phyloP scores from a whole-genome alignment of 257 asterid species.

The Linderniella brevidens region DNA sequence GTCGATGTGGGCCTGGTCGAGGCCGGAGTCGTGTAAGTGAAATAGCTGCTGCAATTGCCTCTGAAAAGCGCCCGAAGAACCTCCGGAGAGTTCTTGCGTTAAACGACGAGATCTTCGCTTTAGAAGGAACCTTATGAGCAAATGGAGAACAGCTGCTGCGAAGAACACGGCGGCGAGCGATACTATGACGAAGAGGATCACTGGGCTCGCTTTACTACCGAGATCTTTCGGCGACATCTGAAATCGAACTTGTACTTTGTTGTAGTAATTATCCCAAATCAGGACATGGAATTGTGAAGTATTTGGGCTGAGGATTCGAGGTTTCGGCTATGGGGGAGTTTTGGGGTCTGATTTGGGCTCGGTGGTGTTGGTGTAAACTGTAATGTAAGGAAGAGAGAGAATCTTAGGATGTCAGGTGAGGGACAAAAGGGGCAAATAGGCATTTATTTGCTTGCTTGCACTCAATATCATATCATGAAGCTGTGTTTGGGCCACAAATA shows the following conservation, averaged over 20 bases:
- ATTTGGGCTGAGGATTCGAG: no score
- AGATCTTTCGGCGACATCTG: constrained; percentile 11
- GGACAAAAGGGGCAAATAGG: no score
- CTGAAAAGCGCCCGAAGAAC: constrained; percentile 46
- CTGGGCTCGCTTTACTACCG: constrained; percentile 36
- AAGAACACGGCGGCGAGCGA: constrained; percentile 37
- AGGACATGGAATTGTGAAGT: no score
- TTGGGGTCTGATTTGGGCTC: no score
- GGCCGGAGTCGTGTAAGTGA: constrained; percentile 68
- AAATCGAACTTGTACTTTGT: constrained; percentile 13
- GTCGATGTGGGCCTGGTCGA: constrained; percentile 70
- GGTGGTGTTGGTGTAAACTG: no score
- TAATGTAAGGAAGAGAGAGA: no score
- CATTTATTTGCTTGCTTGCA: no score
- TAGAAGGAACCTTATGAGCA: constrained; percentile 37
- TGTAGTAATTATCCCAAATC: no score
- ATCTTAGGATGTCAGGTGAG: no score
- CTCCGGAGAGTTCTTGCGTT: constrained; percentile 22
- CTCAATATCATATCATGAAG: no score
- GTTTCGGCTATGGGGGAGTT: no score
- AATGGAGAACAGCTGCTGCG: constrained; percentile 43
- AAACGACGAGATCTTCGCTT: constrained; percentile 24
- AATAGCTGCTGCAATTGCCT: constrained; percentile 79
- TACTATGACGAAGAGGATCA: constrained; percentile 38
- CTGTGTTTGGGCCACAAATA: no score